A percentile compares a stretch with the other conserved stretches of the same genome.
These are phyloP conservation scores for Chrysosporium keratinophilum DNA, from an alignment of 2,329 filamentous ascomycete species.

Conservation along the genomic window DNA sequence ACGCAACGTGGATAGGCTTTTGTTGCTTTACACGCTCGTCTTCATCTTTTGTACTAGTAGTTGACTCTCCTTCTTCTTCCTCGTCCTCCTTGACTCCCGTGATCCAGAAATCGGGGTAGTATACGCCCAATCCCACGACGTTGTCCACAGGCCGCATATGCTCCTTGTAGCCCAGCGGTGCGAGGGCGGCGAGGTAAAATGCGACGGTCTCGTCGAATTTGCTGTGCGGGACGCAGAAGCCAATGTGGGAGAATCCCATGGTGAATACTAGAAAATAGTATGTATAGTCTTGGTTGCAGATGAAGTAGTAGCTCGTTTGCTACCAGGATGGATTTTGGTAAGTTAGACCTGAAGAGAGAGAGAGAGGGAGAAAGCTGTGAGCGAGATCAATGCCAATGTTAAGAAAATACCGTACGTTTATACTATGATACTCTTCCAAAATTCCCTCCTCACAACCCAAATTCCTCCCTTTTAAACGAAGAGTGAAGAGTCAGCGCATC, in stretches of 20 bases:
- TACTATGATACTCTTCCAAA: too few species aligned
- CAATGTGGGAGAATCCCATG: constrained; percentile 32
- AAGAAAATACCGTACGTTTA: too few species aligned
- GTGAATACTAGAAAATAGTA: constrained; percentile 16
- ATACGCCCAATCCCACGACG: constrained; percentile 23
- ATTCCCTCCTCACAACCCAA: too few species aligned
- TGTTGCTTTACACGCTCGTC: constrained; percentile 6
- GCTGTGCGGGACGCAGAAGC: constrained; percentile 20
- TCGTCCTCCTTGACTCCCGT: constrained; percentile 9
- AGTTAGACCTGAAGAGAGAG: too few species aligned
- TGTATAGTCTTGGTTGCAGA: not conserved
- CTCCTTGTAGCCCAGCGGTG: constrained; percentile 25
- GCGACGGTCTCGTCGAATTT: constrained; percentile 23
- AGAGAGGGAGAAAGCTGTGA: not conserved
- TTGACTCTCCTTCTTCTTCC: too few species aligned
- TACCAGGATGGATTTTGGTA: too few species aligned
- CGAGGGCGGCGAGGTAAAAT: constrained; percentile 25
- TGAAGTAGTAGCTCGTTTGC: too few species aligned
- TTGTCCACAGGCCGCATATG: constrained; percentile 21
- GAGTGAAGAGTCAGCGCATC: not conserved
- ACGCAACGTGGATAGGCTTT: constrained; percentile 21
- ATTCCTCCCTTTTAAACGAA: too few species aligned
- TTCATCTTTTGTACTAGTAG: too few species aligned
- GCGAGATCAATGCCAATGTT: too few species aligned
- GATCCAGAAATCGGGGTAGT: constrained; percentile 27